Evolutionary conservation across 2,329 filamentous ascomycete species (phyloP).

Genomic region (Tolypocladium inflatum): DNA sequence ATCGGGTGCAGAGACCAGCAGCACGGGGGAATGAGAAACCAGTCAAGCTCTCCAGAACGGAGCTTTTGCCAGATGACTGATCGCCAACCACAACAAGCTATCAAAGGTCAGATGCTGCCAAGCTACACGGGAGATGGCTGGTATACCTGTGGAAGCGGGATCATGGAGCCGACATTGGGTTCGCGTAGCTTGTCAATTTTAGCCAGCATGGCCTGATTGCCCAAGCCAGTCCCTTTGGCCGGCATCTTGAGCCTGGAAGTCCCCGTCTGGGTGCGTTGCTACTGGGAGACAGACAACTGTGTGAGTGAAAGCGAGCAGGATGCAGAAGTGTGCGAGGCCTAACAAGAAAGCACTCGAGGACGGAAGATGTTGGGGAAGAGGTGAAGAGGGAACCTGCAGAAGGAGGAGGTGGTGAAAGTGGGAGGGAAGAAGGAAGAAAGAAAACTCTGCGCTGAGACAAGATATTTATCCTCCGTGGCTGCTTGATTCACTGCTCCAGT

Average conservation of each 20-base stretch:
- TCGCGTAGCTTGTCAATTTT: constrained; percentile 33
- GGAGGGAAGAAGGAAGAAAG: background rate
- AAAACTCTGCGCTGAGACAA: background rate
- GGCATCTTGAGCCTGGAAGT: background rate
- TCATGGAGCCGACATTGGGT: constrained; percentile 24
- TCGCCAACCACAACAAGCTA: constrained; percentile 71
- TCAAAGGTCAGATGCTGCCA: background rate
- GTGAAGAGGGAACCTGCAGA: background rate
- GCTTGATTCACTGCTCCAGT: background rate
- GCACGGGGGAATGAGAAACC: constrained; percentile 37
- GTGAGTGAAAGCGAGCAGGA: background rate
- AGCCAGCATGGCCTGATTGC: constrained; percentile 14
- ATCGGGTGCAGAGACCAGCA: constrained; percentile 36
- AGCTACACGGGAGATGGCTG: constrained; percentile 26
- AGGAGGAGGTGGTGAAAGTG: background rate
- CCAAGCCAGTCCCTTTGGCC: constrained; percentile 2
- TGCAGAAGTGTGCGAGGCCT: no score
- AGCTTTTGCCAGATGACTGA: constrained; percentile 80
- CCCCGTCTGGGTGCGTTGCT: background rate
- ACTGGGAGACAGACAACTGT: background rate
- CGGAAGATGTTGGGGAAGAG: background rate
- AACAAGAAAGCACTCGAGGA: background rate
- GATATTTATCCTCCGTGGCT: background rate
- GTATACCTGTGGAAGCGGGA: constrained; percentile 44
- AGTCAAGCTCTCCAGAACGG: constrained; percentile 60